Percentiles rank a stretch among this genome's conserved stretches.
phyloP scores from a whole-genome alignment of 805 yeast species.

The Spathaspora sp. region DNA sequence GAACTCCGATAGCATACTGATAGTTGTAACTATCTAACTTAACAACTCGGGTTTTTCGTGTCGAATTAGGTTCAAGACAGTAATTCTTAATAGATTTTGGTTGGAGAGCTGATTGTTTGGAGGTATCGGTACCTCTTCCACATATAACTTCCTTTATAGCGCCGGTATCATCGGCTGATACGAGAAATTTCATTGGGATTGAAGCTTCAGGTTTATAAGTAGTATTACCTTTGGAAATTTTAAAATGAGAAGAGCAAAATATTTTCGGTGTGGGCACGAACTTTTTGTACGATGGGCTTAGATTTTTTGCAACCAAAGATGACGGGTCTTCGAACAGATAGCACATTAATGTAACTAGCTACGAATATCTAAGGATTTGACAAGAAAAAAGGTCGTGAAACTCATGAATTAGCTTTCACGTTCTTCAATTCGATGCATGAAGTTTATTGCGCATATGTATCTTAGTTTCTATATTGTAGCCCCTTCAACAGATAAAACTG shows the following conservation, averaged over 20 bases:
- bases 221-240: not conserved
- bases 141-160: constrained; percentile 63
- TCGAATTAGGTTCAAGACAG: constrained; percentile 24
- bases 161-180: constrained; percentile 66
- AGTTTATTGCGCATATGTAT: too few species aligned
- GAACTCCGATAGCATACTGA: constrained; percentile 36
- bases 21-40: constrained; percentile 27
- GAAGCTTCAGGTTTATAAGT: not conserved
- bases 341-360: not conserved
- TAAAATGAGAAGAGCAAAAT: not conserved
- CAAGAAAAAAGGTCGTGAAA: too few species aligned
- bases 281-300: not conserved
- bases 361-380: not conserved
- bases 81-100: constrained; percentile 53
- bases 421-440: too few species aligned
- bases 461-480: too few species aligned
- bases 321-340: not conserved
- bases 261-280: not conserved
- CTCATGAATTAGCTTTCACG: too few species aligned
- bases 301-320: not conserved
- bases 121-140: constrained; percentile 72
- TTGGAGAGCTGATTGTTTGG: constrained; percentile 60
- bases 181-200: constrained; percentile 56
- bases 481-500: too few species aligned
- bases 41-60: constrained; percentile 31